These are phyloP conservation scores for Pseudocercospora vitis DNA, from an alignment of 2,329 filamentous ascomycete species.

Conservation along the genomic window DNA sequence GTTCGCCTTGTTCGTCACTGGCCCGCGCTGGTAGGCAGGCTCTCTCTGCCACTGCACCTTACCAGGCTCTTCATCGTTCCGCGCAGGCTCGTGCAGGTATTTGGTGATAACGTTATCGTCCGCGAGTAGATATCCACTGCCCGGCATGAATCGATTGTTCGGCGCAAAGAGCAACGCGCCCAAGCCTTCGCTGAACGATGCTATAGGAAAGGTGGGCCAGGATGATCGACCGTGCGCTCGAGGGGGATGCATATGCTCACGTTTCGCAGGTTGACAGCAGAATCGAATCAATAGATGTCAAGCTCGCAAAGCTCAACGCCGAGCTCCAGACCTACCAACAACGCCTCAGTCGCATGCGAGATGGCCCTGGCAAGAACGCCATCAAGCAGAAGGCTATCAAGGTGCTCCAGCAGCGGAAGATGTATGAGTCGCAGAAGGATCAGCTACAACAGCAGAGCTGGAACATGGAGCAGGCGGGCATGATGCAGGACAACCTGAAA, in stretches of 20 bases:
- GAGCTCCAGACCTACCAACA: slow-evolving; percentile 86
- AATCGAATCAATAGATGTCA: slow-evolving; percentile 86
- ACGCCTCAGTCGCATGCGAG: slow-evolving; percentile 88
- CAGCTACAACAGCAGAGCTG: slow-evolving; percentile 92
- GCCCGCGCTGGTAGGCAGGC: no score
- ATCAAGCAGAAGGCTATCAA: slow-evolving; percentile 94
- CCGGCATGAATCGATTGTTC: slow-evolving; percentile 90
- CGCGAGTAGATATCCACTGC: not conserved
- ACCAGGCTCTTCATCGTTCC: no score
- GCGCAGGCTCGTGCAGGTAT: no score
- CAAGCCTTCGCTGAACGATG: slow-evolving; percentile 82
- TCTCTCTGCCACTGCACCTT: no score
- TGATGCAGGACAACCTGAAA: slow-evolving; percentile 98
- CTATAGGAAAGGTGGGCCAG: slow-evolving; percentile 70
- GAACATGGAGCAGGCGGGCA: slow-evolving; percentile 98
- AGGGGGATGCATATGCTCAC: slow-evolving; percentile 18
- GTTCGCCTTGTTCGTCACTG: no score
- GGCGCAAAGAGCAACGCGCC: slow-evolving; percentile 82
- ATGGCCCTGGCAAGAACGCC: slow-evolving; percentile 88
- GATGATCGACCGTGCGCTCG: not conserved
- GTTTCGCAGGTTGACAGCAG: slow-evolving; percentile 69
- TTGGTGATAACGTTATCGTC: no score
- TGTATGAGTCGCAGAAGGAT: slow-evolving; percentile 91
- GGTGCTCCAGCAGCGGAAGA: slow-evolving; percentile 86
- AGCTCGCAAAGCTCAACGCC: slow-evolving; percentile 86